Percentiles rank a stretch among this genome's conserved stretches.
Evolutionary conservation across 2,329 filamentous ascomycete genomes (phyloP).

Genomic region (Amphichorda felina): DNA sequence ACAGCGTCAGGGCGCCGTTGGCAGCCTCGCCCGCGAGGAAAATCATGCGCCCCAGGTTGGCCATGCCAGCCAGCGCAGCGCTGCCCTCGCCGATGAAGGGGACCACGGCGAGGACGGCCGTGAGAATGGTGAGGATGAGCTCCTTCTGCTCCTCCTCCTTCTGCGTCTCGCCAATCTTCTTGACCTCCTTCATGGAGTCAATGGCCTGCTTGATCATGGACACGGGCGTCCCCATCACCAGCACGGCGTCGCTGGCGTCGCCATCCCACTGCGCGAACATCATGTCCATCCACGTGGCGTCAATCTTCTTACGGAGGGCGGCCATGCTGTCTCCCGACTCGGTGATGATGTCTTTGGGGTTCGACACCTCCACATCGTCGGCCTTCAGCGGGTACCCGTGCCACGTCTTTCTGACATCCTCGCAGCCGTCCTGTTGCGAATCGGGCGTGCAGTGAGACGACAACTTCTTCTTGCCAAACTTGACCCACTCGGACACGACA

Average conservation of each 20-base stretch:
- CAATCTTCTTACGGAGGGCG: too few species aligned
- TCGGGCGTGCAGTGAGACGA: too few species aligned
- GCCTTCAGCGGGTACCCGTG: conserved; percentile 7
- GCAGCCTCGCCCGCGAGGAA: too few species aligned
- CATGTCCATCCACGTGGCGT: conserved; percentile 4
- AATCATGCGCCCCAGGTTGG: too few species aligned
- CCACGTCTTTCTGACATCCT: conserved; percentile 5
- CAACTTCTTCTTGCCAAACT: conserved; percentile 7
- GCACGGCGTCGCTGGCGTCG: conserved; percentile 5
- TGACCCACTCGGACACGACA: conserved; percentile 6
- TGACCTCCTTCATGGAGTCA: conserved; percentile 12
- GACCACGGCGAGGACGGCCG: conserved; percentile 33
- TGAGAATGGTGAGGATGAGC: conserved; percentile 20
- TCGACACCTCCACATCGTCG: conserved; percentile 6
- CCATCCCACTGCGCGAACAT: not conserved
- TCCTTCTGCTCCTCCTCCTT: conserved; percentile 7
- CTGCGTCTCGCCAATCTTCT: conserved; percentile 11
- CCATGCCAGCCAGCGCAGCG: too few species aligned
- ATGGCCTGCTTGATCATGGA: conserved; percentile 11
- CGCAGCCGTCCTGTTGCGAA: conserved; percentile 4
- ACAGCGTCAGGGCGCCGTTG: too few species aligned
- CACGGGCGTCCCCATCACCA: too few species aligned
- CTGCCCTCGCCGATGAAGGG: conserved; percentile 37
- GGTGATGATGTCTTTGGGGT: conserved; percentile 10
- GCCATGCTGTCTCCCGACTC: too few species aligned